These are phyloP conservation scores for Termitomyces sp. DNA, from an alignment of 768 basidiomycete species.

Conservation along the genomic window DNA sequence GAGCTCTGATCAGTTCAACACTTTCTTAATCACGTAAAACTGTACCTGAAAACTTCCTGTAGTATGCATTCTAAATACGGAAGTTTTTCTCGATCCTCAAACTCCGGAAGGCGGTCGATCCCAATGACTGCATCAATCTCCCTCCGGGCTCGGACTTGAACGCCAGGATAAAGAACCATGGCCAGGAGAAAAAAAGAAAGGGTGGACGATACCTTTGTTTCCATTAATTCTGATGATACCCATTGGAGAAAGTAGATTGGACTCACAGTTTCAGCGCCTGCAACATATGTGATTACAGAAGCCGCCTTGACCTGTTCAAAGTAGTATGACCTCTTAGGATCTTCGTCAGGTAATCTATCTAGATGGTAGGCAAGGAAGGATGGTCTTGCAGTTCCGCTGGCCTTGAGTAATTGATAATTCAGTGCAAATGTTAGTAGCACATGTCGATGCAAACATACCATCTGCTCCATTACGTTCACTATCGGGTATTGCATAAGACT, in stretches of 20 bases:
- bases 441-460: constrained; percentile 17
- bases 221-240: neutral
- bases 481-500: constrained; percentile 1
- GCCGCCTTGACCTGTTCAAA: constrained; percentile 12
- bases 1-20: neutral
- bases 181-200: constrained; percentile 29
- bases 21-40: neutral
- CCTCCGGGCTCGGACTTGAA: constrained; percentile 27
- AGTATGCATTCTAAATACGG: constrained; percentile 31
- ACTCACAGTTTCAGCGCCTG: constrained; percentile 31
- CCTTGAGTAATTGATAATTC: neutral
- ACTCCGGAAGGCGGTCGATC: constrained; percentile 26
- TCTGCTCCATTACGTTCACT: constrained; percentile 17
- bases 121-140: constrained; percentile 35
- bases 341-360: neutral
- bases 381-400: neutral
- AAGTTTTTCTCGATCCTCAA: constrained; percentile 21
- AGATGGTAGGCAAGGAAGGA: neutral
- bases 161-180: constrained; percentile 31
- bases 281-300: constrained; percentile 16
- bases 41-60: constrained; percentile 17
- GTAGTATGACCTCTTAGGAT: neutral
- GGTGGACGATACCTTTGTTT: constrained; percentile 13
- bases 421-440: neutral
- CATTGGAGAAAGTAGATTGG: neutral